These are phyloP conservation scores for Penicillium dipodomyicola DNA, from an alignment of 495 filamentous ascomycete species.

Conservation along the genomic window DNA sequence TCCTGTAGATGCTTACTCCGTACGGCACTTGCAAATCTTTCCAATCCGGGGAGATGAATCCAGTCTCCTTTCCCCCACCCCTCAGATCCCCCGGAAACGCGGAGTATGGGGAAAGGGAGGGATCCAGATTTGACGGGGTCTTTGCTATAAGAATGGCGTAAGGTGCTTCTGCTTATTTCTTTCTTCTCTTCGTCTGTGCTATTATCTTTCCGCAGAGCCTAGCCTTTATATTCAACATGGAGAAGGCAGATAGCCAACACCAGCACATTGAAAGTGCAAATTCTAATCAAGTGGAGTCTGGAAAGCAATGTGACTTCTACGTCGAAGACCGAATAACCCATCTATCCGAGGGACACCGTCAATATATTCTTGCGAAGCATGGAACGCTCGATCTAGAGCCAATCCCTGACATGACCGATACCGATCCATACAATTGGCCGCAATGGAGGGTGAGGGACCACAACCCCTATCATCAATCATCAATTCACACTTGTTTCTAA, in stretches of 20 bases:
- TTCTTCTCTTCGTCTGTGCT: not conserved
- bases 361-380: slow-evolving; percentile 48
- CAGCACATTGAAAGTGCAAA: slow-evolving; percentile 19
- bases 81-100: not conserved
- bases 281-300: slow-evolving; percentile 14
- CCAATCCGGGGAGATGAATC: not conserved
- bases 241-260: slow-evolving; percentile 16
- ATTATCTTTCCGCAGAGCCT: not conserved
- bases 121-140: not conserved
- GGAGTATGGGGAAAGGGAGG: not conserved
- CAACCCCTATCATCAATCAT: not conserved
- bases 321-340: slow-evolving; percentile 24
- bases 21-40: not conserved
- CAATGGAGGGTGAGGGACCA: slow-evolving; percentile 33
- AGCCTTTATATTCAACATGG: slow-evolving; percentile 15
- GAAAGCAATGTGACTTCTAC: slow-evolving; percentile 20
- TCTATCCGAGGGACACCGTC: slow-evolving; percentile 31
- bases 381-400: slow-evolving; percentile 53
- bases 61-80: not conserved
- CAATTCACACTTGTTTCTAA: not conserved
- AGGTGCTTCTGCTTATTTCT: not conserved
- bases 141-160: not conserved
- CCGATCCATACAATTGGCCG: slow-evolving; percentile 56
- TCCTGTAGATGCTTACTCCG: too few species aligned
- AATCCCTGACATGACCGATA: slow-evolving; percentile 43